Conservation (phyloP, 2,329 filamentous ascomycete species). For the Talaromyces islandicus region DNA sequence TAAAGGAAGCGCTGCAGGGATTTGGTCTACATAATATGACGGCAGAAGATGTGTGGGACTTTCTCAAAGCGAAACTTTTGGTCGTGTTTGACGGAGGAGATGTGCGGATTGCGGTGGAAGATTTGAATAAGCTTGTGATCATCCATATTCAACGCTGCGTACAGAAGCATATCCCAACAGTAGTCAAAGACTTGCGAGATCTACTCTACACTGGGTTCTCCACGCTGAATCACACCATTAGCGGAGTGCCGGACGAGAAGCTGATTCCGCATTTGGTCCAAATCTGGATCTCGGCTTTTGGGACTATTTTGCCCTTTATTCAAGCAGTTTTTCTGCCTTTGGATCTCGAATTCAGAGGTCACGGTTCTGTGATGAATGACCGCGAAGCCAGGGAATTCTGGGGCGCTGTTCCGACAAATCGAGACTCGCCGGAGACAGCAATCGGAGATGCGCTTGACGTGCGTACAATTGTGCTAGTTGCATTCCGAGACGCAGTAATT, state of each 20-base stretch:
- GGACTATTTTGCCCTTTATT: constrained; percentile 82
- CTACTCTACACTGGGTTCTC: constrained; percentile 68
- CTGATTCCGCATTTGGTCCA: constrained; percentile 88
- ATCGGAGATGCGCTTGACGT: constrained; percentile 67
- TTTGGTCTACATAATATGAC: constrained; percentile 66
- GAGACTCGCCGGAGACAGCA: constrained; percentile 31
- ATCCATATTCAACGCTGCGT: constrained; percentile 60
- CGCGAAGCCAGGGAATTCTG: constrained; percentile 86
- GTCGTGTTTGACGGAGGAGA: constrained; percentile 62
- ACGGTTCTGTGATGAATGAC: constrained; percentile 68
- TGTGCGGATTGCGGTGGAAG: constrained; percentile 58
- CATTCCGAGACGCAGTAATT: constrained; percentile 84
- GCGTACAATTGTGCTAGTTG: constrained; percentile 77
- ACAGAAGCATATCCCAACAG: constrained; percentile 52
- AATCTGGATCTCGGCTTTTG: constrained; percentile 91
- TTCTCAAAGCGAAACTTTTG: constrained; percentile 57
- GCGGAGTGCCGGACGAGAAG: constrained; percentile 72
- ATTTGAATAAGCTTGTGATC: constrained; percentile 58
- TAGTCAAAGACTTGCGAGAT: constrained; percentile 58
- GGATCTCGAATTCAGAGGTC: constrained; percentile 86
- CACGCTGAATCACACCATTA: constrained; percentile 76
- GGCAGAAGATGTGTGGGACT: constrained; percentile 60
- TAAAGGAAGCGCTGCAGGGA: constrained; percentile 38
- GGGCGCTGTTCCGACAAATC: constrained; percentile 59
- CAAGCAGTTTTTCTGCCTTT: constrained; percentile 91